phyloP scores from a whole-genome alignment of 495 filamentous ascomycete species.

The Staphylotrichum tortipilum region DNA sequence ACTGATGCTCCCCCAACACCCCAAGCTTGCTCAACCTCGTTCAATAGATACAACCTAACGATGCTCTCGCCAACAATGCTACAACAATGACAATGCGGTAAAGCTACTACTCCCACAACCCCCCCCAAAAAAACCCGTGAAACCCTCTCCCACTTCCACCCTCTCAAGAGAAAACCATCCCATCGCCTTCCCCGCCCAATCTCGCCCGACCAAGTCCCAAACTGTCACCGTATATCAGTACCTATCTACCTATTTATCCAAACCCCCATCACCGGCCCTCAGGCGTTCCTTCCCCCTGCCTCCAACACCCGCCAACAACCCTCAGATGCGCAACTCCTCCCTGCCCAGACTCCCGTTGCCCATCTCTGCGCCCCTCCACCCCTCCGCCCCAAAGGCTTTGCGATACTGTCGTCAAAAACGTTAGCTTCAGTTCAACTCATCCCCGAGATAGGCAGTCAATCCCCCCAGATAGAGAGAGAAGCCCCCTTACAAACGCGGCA shows the following conservation, averaged over 20 bases:
- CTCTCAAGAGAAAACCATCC: no score
- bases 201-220: no score
- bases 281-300: no score
- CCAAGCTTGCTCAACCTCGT: no score
- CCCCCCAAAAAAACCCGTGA: neutral
- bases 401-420: neutral
- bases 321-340: conserved; percentile 4
- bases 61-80: neutral
- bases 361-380: neutral
- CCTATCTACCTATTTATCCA: no score
- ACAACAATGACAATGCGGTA: neutral
- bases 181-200: no score
- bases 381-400: neutral
- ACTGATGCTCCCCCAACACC: neutral
- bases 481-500: neutral
- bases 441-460: no score
- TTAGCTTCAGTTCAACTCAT: no score
- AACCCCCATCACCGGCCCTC: no score
- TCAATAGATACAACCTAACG: neutral
- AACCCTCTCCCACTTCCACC: neutral
- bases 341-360: no score
- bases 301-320: no score
- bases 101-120: neutral
- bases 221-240: no score
- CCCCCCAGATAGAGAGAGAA: neutral